Conservation (phyloP, 2,329 filamentous ascomycete genomes). For the Aspergillus spinulosporus region DNA sequence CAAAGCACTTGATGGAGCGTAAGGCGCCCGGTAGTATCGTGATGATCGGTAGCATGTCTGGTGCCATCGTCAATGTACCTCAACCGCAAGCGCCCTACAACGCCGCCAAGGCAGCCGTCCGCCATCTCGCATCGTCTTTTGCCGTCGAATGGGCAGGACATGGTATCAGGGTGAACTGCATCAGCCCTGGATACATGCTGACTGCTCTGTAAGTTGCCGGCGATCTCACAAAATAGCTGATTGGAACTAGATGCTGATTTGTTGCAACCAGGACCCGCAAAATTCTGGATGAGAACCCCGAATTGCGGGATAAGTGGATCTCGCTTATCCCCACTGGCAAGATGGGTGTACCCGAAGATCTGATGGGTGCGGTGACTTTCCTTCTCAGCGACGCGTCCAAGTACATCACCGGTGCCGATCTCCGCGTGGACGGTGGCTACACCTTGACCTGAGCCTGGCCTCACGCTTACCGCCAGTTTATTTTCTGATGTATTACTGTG, state of each 20-base stretch:
- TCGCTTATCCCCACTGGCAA: conserved; percentile 88
- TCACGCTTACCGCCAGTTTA: not conserved
- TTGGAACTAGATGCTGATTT: conserved; percentile 10
- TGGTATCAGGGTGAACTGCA: conserved; percentile 90
- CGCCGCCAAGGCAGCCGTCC: conserved; percentile 85
- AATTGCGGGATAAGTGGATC: conserved; percentile 86
- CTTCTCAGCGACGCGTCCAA: conserved; percentile 74
- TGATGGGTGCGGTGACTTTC: conserved; percentile 91
- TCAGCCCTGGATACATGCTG: conserved; percentile 94
- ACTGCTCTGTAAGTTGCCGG: conserved; percentile 74
- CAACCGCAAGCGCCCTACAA: conserved; percentile 95
- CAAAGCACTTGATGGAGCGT: conserved; percentile 83
- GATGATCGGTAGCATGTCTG: conserved; percentile 94
- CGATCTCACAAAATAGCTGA: not conserved
- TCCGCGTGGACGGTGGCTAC: conserved; percentile 85
- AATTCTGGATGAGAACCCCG: conserved; percentile 90
- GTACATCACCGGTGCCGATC: conserved; percentile 73
- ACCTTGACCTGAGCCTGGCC: conserved; percentile 64
- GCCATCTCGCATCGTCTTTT: conserved; percentile 81
- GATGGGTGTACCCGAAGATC: conserved; percentile 87
- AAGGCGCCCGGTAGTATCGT: conserved; percentile 81
- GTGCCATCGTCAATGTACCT: conserved; percentile 89
- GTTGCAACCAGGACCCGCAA: conserved; percentile 70
- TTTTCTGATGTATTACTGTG: conserved; percentile 5
- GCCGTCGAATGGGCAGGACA: conserved; percentile 91